Evolutionary conservation across 208 protist genomes (phyloP).

Genomic region (Leishmania braziliensis): DNA sequence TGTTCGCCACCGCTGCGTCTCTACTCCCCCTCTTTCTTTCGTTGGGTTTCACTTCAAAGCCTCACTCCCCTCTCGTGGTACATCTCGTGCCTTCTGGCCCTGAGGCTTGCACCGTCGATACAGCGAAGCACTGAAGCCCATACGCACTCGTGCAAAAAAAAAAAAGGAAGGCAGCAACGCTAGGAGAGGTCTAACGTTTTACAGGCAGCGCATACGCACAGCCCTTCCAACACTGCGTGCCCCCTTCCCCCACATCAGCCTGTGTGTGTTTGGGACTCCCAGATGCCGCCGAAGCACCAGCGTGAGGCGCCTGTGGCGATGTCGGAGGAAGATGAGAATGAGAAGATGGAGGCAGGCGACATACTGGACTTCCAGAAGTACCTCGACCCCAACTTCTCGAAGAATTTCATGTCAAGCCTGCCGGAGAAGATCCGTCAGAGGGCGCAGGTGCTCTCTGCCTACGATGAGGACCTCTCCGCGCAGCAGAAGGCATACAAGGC

Average conservation of each 20-base stretch:
- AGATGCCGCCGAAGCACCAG: slow-evolving; percentile 58
- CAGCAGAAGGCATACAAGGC: slow-evolving; percentile 61
- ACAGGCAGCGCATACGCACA: slow-evolving; percentile 12
- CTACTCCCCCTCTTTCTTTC: neutral
- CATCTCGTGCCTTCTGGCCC: neutral
- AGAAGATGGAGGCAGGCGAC: slow-evolving; percentile 39
- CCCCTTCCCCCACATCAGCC: neutral
- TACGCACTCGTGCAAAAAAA: neutral
- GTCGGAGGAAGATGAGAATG: slow-evolving; percentile 43
- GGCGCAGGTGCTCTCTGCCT: slow-evolving; percentile 66
- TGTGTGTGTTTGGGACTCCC: neutral
- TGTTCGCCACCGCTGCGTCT: neutral
- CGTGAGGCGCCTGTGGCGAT: slow-evolving; percentile 15
- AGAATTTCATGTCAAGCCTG: slow-evolving; percentile 80
- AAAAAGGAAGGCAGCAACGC: neutral
- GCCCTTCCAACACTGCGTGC: neutral
- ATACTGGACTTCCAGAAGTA: slow-evolving; percentile 54
- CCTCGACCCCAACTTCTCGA: slow-evolving; percentile 77
- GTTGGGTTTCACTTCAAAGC: neutral
- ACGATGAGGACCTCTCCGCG: slow-evolving; percentile 73
- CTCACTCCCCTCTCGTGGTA: neutral
- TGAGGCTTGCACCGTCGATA: neutral
- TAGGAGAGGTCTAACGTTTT: neutral
- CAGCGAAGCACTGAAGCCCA: neutral
- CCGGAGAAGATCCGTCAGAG: slow-evolving; percentile 84